Base-by-base conservation (phyloP, 2,329 filamentous ascomycete genomes). In the Sphaerulina populicola region DNA sequence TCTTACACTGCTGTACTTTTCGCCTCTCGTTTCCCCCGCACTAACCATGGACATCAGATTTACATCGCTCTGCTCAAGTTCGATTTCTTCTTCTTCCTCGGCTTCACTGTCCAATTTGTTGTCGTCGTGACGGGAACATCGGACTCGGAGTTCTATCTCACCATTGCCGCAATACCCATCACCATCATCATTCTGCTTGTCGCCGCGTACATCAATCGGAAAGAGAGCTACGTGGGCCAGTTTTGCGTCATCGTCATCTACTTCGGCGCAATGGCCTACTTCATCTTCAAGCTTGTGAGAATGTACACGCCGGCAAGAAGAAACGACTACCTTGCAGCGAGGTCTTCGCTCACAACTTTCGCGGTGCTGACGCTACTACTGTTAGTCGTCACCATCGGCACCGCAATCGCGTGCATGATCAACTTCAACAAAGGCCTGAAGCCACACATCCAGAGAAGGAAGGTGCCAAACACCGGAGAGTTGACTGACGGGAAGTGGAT, bases 1-100 rank as follows among this genome's bases (percentile, higher is more conserved):
- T 5, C 31, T 29, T 27, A 12, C 2, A 3, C 6, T 31, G 39
- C 33, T 11, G 9, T 14, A 27, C 11, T 35, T 35, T 35, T 35
- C 31, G 12, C 31, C 23, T 27, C 23, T 27, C 23, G 2, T 44
- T 14, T 27, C 0, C 11, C 2, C 6, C 3, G 6, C 33, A 23
- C 56, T 59, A 38, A 64, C 56, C 15, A 30, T 12, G 12, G n/a
- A 36, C 30, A 7, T 4, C 56, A 95, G 90, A 90, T 98, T 69
- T 98, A 96, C 71, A 96, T 98, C 64, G 88, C 93, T 35, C 79
- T 98, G 9, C 79, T 98, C 59, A 98, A 98, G 71, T 98, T 98
- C 69, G 93, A 98, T 72, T 97, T 98, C 72, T 98, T 98, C 81
- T 97, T 98, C 77, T 98, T 98, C 77, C 81, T 98, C 45, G 93